phyloP scores from a whole-genome alignment of 768 basidiomycete species.

The Hydnomerulius pinastri region DNA sequence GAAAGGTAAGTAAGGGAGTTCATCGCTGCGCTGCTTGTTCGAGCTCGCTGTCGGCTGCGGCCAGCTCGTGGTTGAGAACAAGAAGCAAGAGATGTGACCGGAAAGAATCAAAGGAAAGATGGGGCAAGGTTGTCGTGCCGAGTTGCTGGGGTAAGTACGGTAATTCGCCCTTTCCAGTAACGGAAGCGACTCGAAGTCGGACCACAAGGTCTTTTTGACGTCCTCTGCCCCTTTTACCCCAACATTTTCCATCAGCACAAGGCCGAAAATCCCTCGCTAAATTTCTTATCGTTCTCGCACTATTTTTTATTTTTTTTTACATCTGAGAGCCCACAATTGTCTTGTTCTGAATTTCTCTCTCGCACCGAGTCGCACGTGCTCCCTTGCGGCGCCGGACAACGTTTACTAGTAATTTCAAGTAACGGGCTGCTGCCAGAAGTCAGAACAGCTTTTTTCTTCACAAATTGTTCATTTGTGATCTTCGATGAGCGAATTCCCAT shows the following conservation, averaged over 20 bases:
- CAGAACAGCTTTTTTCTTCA: too few species aligned
- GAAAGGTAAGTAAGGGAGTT: constrained; percentile 83
- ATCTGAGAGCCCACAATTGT: too few species aligned
- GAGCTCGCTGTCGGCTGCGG: neutral
- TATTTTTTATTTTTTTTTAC: too few species aligned
- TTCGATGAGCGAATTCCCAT: neutral
- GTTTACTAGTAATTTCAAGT: too few species aligned
- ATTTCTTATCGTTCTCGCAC: too few species aligned
- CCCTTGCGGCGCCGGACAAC: too few species aligned
- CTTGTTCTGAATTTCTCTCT: too few species aligned
- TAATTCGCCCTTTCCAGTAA: neutral
- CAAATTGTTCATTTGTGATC: too few species aligned
- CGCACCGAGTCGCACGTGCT: constrained; percentile 17
- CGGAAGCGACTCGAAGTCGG: neutral
- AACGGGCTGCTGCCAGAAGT: too few species aligned
- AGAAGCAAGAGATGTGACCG: neutral
- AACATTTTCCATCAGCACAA: neutral
- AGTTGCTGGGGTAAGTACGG: neutral
- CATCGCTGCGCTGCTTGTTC: constrained; percentile 42
- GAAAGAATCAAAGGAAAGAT: neutral
- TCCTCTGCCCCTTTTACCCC: too few species aligned
- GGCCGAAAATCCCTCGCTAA: too few species aligned
- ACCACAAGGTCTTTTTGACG: too few species aligned
- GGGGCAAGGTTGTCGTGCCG: neutral
- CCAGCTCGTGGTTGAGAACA: constrained; percentile 5